Conservation (phyloP, 1,139 yeast genomes). For the Yamadazyma songkhlaensis region DNA sequence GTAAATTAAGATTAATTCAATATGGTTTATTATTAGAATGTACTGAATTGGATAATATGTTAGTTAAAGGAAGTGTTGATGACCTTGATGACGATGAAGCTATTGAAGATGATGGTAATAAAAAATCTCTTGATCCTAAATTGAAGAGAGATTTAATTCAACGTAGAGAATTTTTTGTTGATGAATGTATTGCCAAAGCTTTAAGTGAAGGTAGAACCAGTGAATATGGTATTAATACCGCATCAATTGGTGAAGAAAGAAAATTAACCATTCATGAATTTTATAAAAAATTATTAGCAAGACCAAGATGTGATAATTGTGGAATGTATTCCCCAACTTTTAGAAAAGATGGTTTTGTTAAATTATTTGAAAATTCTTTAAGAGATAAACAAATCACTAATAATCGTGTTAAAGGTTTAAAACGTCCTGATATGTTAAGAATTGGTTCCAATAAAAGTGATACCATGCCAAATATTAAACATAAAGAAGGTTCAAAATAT, state of each 20-base stretch:
- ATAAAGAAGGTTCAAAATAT: conserved; percentile 75
- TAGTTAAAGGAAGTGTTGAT: conserved; percentile 30
- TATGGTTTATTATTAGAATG: conserved; percentile 85
- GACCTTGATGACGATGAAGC: conserved; percentile 34
- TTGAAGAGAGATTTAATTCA: conserved; percentile 48
- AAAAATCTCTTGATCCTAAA: conserved; percentile 30
- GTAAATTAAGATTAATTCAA: conserved; percentile 80
- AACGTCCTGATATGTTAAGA: conserved; percentile 70
- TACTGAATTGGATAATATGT: conserved; percentile 65
- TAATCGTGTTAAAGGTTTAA: conserved; percentile 78
- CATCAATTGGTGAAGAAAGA: conserved; percentile 85
- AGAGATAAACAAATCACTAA: conserved; percentile 76
- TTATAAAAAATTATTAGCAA: conserved; percentile 65
- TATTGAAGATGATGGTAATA: conserved; percentile 32
- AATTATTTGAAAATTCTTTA: conserved; percentile 85
- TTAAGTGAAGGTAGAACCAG: conserved; percentile 72
- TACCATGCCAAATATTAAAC: conserved; percentile 44
- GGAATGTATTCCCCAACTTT: conserved; percentile 91
- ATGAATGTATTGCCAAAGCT: conserved; percentile 68
- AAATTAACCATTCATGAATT: conserved; percentile 72
- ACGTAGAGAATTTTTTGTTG: conserved; percentile 70
- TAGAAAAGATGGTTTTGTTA: conserved; percentile 92
- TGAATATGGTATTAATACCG: conserved; percentile 68
- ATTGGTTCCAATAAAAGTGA: conserved; percentile 13
- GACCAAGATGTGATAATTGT: conserved; percentile 94